Evolutionary conservation across 2,329 filamentous ascomycete species (phyloP).

Genomic region (Botrytis deweyae): DNA sequence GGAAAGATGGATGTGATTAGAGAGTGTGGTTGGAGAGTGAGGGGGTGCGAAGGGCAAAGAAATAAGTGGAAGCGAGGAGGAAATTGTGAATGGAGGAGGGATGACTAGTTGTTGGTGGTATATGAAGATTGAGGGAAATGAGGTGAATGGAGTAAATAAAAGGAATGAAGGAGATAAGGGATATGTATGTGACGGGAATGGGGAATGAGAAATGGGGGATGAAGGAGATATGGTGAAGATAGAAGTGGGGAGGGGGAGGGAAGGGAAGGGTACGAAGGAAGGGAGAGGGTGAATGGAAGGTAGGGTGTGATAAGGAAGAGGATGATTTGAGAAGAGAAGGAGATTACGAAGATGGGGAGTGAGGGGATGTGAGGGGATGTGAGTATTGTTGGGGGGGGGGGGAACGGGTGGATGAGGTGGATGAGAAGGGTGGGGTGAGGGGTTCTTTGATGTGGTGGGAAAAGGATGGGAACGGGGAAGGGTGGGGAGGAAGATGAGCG

Average conservation of each 20-base stretch:
- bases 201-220: no score
- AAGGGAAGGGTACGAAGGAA: neutral
- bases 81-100: neutral
- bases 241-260: no score
- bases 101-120: neutral
- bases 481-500: neutral
- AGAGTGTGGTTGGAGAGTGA: neutral
- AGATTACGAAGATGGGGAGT: neutral
- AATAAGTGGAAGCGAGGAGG: neutral
- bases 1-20: neutral
- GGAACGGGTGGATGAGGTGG: no score
- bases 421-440: neutral
- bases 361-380: no score
- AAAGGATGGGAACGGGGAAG: neutral
- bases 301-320: no score
- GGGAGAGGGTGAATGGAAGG: neutral
- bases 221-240: no score
- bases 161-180: neutral
- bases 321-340: neutral
- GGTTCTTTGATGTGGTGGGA: neutral
- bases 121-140: no score
- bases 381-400: neutral
- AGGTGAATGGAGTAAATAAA: neutral
- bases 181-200: neutral
- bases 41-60: neutral